Percentiles rank a stretch among this genome's conserved stretches.
Evolutionary conservation across 2,329 filamentous ascomycete genomes (phyloP).

Genomic region (Penicillium thymicola): DNA sequence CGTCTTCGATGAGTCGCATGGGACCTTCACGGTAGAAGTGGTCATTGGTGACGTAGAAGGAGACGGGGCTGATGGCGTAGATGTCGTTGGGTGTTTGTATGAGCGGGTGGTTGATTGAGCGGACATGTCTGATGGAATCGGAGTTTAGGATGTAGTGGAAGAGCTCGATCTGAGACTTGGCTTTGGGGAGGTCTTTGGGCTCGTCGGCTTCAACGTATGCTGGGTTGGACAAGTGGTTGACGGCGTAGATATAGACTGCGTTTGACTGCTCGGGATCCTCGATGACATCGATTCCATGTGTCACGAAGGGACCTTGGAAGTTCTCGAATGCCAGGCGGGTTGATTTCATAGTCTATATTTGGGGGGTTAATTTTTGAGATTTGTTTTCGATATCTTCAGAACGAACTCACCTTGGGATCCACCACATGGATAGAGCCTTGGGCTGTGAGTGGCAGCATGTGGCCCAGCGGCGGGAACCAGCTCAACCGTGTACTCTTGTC

Average conservation of each 20-base stretch:
- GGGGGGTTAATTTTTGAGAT: background rate
- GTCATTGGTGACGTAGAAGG: slow-evolving; percentile 61
- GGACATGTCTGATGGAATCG: slow-evolving; percentile 45
- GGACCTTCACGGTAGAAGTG: slow-evolving; percentile 52
- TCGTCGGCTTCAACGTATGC: slow-evolving; percentile 29
- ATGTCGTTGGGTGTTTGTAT: slow-evolving; percentile 61
- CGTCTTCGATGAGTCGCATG: slow-evolving; percentile 49
- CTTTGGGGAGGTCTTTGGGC: slow-evolving; percentile 34
- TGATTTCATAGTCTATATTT: slow-evolving; percentile 44
- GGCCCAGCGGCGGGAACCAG: slow-evolving; percentile 53
- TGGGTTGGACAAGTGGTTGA: slow-evolving; percentile 58
- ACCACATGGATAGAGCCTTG: slow-evolving; percentile 48
- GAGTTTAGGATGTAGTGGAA: slow-evolving; percentile 54
- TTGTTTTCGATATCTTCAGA: background rate
- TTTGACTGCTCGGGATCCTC: slow-evolving; percentile 43
- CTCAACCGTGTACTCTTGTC: slow-evolving; percentile 39
- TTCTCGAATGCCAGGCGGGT: slow-evolving; percentile 49
- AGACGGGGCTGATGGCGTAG: slow-evolving; percentile 45
- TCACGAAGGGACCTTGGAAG: slow-evolving; percentile 54
- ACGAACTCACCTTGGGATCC: slow-evolving; percentile 48
- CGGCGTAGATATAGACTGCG: slow-evolving; percentile 57
- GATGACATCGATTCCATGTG: slow-evolving; percentile 62
- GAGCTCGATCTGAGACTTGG: slow-evolving; percentile 56
- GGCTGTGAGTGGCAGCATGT: slow-evolving; percentile 35
- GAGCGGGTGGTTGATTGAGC: slow-evolving; percentile 53